Evolutionary conservation across 1,139 yeast species (phyloP).

Genomic region (Geotrichum klebahnii): DNA sequence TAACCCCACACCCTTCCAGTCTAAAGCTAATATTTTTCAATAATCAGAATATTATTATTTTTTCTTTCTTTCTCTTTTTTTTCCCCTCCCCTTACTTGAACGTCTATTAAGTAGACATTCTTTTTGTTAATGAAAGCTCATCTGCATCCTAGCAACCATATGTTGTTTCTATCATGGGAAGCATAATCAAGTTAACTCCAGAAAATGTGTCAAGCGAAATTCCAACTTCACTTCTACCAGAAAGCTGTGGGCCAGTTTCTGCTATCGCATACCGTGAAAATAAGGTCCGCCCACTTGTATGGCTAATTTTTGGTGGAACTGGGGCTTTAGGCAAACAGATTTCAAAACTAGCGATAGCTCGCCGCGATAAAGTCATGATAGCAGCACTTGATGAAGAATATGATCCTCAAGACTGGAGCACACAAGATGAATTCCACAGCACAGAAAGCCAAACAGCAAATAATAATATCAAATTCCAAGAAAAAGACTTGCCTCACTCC

Average conservation of each 20-base stretch:
- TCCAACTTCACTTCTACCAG: conserved; percentile 19
- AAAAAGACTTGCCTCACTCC: not conserved
- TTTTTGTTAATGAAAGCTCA: too few relatives aligned
- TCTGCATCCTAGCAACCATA: not conserved
- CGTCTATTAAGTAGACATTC: too few relatives aligned
- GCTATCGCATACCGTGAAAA: conserved; percentile 17
- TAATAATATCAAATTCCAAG: not conserved
- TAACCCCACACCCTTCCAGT: too few relatives aligned
- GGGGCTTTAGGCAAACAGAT: conserved; percentile 22
- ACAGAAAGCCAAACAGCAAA: not conserved
- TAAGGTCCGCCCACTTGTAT: conserved; percentile 19
- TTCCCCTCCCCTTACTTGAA: too few relatives aligned
- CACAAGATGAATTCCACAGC: not conserved
- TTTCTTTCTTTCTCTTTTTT: too few relatives aligned
- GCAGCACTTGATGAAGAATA: conserved; percentile 22
- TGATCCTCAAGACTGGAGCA: conserved; percentile 8
- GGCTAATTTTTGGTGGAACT: conserved; percentile 24
- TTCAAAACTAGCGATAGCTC: conserved; percentile 18
- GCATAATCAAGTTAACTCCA: conserved; percentile 18
- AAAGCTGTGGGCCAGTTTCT: conserved; percentile 18
- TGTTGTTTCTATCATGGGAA: not conserved
- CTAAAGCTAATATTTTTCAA: too few relatives aligned
- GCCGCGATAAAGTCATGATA: conserved; percentile 21
- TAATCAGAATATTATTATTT: too few relatives aligned
- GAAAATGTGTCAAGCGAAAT: conserved; percentile 9